Evolutionary conservation across 2,329 filamentous ascomycete species (phyloP), one percentile per base, ranked within the genome.

Genomic region (Raffaelea albimanens): DNA sequence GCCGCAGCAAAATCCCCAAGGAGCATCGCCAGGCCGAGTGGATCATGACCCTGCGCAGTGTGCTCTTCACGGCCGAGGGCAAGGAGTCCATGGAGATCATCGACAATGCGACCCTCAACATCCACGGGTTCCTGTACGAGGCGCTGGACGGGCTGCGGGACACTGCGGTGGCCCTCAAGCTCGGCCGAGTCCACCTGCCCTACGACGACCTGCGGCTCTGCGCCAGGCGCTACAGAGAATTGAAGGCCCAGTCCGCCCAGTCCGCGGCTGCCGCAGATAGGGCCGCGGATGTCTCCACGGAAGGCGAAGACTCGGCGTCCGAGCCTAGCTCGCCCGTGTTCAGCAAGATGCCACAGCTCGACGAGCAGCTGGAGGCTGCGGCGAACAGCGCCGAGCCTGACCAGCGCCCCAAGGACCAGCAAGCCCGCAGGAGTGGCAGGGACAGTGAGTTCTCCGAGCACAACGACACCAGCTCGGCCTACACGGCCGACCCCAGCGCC

Each of bases 111-210:
- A 85, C 86, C 3, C 69, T 97, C 50, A 97, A 95, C 57, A 78
- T 98, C 42, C 90, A 98, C 63, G 93, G 94, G 5, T 82, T 94
- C 51, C 70, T 98, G 23, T 88, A 94, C 64, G 84, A 87, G 54
- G 82, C 89, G 34, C 70, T 88, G 40, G 87, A 95, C 53, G 93
- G 91, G 1, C 74, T 98, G 29, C 82, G 88, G 50, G 93, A 98
- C 68, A 86, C 90, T 0, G 87, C 90, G 1, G 82, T 98, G 51
- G 84, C 89, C 1, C 70, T 97, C 53, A 98, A 98, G 65, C 74
- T 96, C 34, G 93, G 94, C 16, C 82, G 91, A 47, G 73, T 98
- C 14, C 90, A 94, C 61, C 73, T 98, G 18, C 93, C 93, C 0
- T 89, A 86, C 59, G 93, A 98, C 59, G 90, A 97, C 59, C 69